Evolutionary conservation across 148 eudicot species (phyloP), one percentile per base, ranked within the genome.

Genomic region (Agrostemma githago): DNA sequence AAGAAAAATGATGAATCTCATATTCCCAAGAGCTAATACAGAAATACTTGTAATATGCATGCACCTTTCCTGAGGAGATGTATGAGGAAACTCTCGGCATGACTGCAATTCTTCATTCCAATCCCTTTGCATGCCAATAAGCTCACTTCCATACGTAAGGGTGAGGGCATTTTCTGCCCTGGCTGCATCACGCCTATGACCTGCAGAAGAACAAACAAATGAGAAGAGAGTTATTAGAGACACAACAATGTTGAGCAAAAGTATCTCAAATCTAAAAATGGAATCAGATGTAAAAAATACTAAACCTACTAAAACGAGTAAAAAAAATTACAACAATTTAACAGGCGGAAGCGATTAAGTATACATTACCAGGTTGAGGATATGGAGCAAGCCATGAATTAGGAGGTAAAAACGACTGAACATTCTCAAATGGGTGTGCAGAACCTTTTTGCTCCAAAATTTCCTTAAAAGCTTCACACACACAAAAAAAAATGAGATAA

Each of bases 51-150:
- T 48, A 67, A 26, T 14, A 40, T 10, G 42, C 17, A 42, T 8
- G 10, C 66, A 95, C 99, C 97, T 89, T 83, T 96, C 99, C 77
- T 88, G 97, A 71, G 89, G 83, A 72, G 81, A 79, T n/a, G 92
- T 74, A 80, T 88, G 97, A 39, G 99, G 99, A 76, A 96, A 96
- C 83, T 96, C 99, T 42, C 99, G 88, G 82, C 99, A 96, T 42
- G 97, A 89, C 82, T 96, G 99, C 79, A 96, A 82, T 74, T 96
- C 99, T 75, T 96, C 99, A 79, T 96, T 96, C 99, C 97, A 91
- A 74, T 91, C 98, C 77, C 96, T 88, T 78, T 91, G 95, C 98
- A 91, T 91, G 58, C 97, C 97, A 80, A 94, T 89, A 69, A 90
- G 82, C 81, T 96, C 99, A 82, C 96, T 90, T 84, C 99, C 99